These are phyloP conservation scores for Cynara cardunculus DNA, from an alignment of 129 eudicot genomes.

Conservation along the genomic window DNA sequence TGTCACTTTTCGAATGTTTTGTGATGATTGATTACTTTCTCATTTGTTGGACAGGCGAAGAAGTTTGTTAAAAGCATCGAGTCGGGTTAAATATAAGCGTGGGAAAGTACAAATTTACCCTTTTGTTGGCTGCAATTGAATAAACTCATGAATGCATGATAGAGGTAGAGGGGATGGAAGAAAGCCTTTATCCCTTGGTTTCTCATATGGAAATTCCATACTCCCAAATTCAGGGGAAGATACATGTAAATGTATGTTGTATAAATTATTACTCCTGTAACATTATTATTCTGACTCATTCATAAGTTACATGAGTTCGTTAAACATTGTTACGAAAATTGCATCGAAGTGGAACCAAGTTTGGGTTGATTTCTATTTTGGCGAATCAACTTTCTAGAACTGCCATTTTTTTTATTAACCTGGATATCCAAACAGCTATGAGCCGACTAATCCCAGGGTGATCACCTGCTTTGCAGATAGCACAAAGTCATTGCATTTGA, in stretches of 20 bases:
- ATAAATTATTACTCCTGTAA: not conserved
- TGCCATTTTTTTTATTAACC: no score
- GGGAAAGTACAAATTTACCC: conserved; percentile 2
- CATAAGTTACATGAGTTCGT: not conserved
- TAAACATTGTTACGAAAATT: no score
- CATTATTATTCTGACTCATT: not conserved
- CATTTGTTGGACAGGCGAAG: conserved; percentile 57
- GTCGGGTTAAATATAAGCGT: conserved; percentile 34
- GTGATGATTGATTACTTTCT: conserved; percentile 13
- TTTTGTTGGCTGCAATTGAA: conserved; percentile 10
- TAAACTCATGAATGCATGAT: conserved; percentile 17
- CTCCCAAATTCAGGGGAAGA: conserved; percentile 9
- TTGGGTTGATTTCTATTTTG: no score
- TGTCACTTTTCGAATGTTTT: not conserved
- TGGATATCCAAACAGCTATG: no score
- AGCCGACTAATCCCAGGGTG: no score
- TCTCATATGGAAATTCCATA: not conserved
- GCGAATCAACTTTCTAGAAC: no score
- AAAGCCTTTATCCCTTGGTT: not conserved
- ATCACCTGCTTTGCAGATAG: no score
- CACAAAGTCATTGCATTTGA: no score
- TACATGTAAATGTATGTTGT: not conserved
- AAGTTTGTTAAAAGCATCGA: conserved; percentile 63
- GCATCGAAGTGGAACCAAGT: no score
- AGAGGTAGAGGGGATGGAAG: not conserved